These are phyloP conservation scores for Fimicolochytrium jonesii DNA, from an alignment of 192 early-diverging fungal species.

Conservation along the genomic window DNA sequence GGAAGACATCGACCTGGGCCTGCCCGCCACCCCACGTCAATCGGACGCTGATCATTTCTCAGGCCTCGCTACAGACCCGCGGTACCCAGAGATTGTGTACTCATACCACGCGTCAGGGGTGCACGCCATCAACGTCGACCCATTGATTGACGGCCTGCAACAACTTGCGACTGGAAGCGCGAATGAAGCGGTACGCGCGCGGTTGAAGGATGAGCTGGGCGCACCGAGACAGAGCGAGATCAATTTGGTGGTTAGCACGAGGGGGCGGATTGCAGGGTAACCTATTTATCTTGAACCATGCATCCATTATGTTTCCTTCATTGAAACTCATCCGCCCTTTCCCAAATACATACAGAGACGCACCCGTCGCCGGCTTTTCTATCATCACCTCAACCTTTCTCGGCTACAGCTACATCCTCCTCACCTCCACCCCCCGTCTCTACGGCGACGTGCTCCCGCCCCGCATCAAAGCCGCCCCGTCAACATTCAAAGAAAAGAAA, in stretches of 20 bases:
- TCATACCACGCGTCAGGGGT: constrained; percentile 66
- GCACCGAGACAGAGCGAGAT: neutral
- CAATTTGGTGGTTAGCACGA: neutral
- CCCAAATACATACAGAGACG: no score
- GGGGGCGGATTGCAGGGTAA: neutral
- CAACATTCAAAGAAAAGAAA: no score
- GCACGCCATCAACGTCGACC: constrained; percentile 56
- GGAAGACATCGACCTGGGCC: constrained; percentile 47
- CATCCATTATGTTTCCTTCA: no score
- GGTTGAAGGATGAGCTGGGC: neutral
- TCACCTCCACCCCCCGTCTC: constrained; percentile 53
- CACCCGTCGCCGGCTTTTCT: constrained; percentile 56
- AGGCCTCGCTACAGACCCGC: constrained; percentile 53
- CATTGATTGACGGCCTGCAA: constrained; percentile 41
- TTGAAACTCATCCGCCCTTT: no score
- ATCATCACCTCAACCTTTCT: constrained; percentile 63
- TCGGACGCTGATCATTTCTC: neutral
- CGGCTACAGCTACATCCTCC: constrained; percentile 63
- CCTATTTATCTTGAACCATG: no score
- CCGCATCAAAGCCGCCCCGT: no score
- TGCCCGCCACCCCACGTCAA: neutral
- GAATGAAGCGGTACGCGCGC: neutral
- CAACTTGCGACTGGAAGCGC: constrained; percentile 29
- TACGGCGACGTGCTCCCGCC: constrained; percentile 41
- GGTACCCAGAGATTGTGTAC: constrained; percentile 62